These are phyloP conservation scores for Venturia carpophila DNA, from an alignment of 2,329 filamentous ascomycete genomes.

Conservation along the genomic window DNA sequence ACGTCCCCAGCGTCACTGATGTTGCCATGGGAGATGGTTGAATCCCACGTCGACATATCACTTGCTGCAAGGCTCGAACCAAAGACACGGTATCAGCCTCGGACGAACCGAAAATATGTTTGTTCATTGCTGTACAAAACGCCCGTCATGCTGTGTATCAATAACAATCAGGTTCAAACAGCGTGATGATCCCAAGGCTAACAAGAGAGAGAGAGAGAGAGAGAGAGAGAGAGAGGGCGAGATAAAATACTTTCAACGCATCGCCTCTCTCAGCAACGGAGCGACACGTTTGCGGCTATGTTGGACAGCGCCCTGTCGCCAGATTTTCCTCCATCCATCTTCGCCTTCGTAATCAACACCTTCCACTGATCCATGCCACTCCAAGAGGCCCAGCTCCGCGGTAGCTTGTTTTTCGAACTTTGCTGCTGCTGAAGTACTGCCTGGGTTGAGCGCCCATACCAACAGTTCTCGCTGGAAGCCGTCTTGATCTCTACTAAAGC, in stretches of 20 bases:
- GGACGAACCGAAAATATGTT: neutral
- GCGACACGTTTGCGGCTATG: constrained; percentile 58
- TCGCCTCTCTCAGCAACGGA: constrained; percentile 47
- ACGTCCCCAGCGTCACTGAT: neutral
- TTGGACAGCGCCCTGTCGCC: constrained; percentile 55
- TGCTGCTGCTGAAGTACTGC: constrained; percentile 44
- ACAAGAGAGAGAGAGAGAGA: too few species aligned
- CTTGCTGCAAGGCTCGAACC: neutral
- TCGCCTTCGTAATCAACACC: constrained; percentile 27
- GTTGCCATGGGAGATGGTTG: neutral
- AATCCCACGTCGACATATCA: neutral
- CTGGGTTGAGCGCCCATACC: constrained; percentile 52
- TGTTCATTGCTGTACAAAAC: neutral
- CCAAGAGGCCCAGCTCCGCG: constrained; percentile 48
- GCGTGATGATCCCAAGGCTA: neutral
- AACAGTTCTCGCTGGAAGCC: constrained; percentile 59
- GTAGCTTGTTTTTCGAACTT: constrained; percentile 44
- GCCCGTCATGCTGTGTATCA: neutral
- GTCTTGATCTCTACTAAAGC: constrained; percentile 45
- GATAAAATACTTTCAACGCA: neutral
- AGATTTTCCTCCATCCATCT: constrained; percentile 47
- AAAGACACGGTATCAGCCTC: neutral
- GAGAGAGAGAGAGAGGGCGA: neutral
- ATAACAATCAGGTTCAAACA: neutral
- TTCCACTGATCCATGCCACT: constrained; percentile 46